phyloP scores from a whole-genome alignment of 306 rosid species.

The Medicago truncatula region MtrunA17r5.0-ANR NC_053043.1:6159501-6160000 shows the following conservation, averaged over 20 bases:
- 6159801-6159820: background rate
- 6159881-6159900: too few relatives aligned
- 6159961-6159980: too few relatives aligned
- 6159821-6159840: too few relatives aligned
- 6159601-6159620: conserved; percentile 64
- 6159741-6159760: conserved; percentile 41
- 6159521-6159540: conserved; percentile 49
- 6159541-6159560: conserved; percentile 26
- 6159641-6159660: conserved; percentile 66
- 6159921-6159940: too few relatives aligned
- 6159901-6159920: too few relatives aligned
- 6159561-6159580: conserved; percentile 59
- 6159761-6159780: too few relatives aligned
- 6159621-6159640: conserved; percentile 76
- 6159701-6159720: conserved; percentile 50
- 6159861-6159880: too few relatives aligned
- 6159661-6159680: conserved; percentile 49
- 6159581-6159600: conserved; percentile 57
- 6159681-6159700: conserved; percentile 47
- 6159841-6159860: too few relatives aligned
- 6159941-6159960: too few relatives aligned
- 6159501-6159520: conserved; percentile 52
- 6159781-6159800: background rate
- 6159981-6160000: too few relatives aligned
- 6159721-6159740: conserved; percentile 45